Conservation (phyloP, 1,139 yeast genomes). For the Debaryomyces psychrophilus region DNA sequence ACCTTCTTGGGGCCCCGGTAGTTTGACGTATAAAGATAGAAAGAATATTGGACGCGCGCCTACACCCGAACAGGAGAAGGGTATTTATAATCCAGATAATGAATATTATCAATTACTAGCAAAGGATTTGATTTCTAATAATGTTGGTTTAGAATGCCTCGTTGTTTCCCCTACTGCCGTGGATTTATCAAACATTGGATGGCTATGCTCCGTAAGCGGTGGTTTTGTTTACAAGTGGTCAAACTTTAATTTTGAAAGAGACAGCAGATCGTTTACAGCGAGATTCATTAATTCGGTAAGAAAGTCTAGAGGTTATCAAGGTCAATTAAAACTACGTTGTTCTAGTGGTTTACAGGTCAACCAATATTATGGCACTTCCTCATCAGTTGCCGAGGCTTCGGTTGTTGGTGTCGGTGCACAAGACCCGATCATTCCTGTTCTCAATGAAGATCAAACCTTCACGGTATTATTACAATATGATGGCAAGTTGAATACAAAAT, state of each 20-base stretch:
- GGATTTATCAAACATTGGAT: constrained; percentile 75
- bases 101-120: constrained; percentile 67
- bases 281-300: constrained; percentile 56
- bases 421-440: constrained; percentile 74
- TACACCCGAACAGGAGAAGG: constrained; percentile 58
- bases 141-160: constrained; percentile 78
- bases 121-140: constrained; percentile 56
- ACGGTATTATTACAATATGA: constrained; percentile 78
- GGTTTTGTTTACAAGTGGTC: constrained; percentile 72
- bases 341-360: constrained; percentile 86
- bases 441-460: constrained; percentile 66
- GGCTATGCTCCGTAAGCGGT: constrained; percentile 69
- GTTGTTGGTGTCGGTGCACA: constrained; percentile 38
- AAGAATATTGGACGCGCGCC: constrained; percentile 38
- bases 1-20: constrained; percentile 87
- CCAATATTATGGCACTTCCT: constrained; percentile 67
- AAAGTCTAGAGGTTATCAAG: constrained; percentile 69
- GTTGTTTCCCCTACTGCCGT: constrained; percentile 67
- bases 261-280: constrained; percentile 66
- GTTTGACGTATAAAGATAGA: constrained; percentile 58
- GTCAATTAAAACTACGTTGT: constrained; percentile 81
- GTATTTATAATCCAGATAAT: constrained; percentile 58
- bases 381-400: constrained; percentile 31
- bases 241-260: constrained; percentile 68
- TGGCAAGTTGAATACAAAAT: constrained; percentile 68